Base-by-base conservation (phyloP, 768 basidiomycete genomes). In the Psilocybe azurescens region DNA sequence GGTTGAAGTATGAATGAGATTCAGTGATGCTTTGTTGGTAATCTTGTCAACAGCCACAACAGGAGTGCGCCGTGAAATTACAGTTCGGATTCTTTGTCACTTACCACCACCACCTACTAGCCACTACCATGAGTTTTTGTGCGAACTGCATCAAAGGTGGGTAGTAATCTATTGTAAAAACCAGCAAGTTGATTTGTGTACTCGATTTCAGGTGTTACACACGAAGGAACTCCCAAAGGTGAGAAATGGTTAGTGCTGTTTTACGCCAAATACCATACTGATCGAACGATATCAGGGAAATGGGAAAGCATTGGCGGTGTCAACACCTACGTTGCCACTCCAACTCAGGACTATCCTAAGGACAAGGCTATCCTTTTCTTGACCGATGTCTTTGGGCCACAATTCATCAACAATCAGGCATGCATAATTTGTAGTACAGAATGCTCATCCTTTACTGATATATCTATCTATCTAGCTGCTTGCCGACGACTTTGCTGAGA, bases 291-390 rank as follows among this genome's bases (percentile, higher is more conserved):
- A 24, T 6, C 60, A 87, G 87, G 87, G 16, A 79, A 77, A 71
- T 72, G 76, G 66, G 79, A 84, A 64, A 65, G 70, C 24, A 78
- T 88, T 59, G 77, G 74, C 30, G 86, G 85, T 1, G 76, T 87
- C 51, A 70, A 75, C 9, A 76, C 74, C 64, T 89, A 90, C 61
- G 77, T 87, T 53, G 81, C 83, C 0, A 85, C 81, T 0, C 89
- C 89, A 5, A 70, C 77, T 1, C 64, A 62, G 2, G 80, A 82
- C 20, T 87, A 85, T 62, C 69, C 81, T 56, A 83, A 85, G 72
- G 78, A 83, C 63, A 88, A 87, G 70, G 85, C 79, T 29, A 46
- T 89, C 47, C 79, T 90, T 24, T 85, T 75, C 75, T 69, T 89
- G 16, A 58, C 84, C 2, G 89, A 87, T 64, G 71, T 79, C 53